Base-by-base conservation (phyloP, 2,329 filamentous ascomycete genomes). In the Pseudomassariella vexata region DNA sequence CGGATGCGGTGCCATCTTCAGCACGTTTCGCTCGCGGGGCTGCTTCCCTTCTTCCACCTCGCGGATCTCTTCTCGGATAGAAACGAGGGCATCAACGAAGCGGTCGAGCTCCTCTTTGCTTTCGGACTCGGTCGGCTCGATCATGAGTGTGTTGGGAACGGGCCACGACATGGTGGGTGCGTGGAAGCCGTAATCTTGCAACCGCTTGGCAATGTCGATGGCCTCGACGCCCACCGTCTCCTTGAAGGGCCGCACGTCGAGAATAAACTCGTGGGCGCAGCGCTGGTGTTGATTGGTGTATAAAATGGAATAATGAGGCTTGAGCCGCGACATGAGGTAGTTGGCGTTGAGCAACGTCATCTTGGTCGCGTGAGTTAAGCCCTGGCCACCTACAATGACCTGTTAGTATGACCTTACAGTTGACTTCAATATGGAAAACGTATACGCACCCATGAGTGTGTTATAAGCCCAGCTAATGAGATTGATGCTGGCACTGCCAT, bases 111-210 rank as follows among this genome's bases (percentile, higher is more conserved):
- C 90, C 41, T 82, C 82, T 58, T 92, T 89, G 60, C 77, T 85
- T 68, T 96, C 90, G 10, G 82, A 89, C 64, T 95, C 90, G 0
- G 90, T 96, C 3, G 90, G 90, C 66, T 96, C 90, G 45, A 96
- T 94, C 90, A 96, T 96, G 26, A 96, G 76, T 1, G 90, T 95
- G 63, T 94, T 94, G 32, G 86, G 76, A 3, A 96, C 88, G 2
- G 90, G 90, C 85, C 86, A 95, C 56, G 81, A 88, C 90, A 96
- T 95, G 32, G 90, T 96, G 0, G 90, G 90, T 2, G 89, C 85
- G 60, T 96, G 90, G 76, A 96, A 96, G 24, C 90, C 90, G 56
- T 94, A 96, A 56, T 96, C 90, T 62, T 95, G 89, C 14, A 96
- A 77, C 41, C 90, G 85, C 72, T 96, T 96, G 52, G 90, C 90